Conservation (phyloP, 352 stramenopile species). For the Phytophthora tubulina region DNA sequence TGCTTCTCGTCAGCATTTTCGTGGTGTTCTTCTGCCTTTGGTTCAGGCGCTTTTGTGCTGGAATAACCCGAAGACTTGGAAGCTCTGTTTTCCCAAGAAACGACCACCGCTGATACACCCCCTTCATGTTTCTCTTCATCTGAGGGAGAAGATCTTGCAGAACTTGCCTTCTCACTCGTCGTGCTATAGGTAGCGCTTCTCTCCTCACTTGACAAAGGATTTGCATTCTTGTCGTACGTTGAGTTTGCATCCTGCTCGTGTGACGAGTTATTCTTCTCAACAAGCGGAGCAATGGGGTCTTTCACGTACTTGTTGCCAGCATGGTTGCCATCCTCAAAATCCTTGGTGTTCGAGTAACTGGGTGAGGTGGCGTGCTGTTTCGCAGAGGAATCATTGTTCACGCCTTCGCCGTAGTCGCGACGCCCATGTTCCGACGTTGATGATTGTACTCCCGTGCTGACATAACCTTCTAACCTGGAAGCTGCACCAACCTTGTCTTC, state of each 20-base stretch:
- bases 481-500: too few relatives aligned
- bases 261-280: neutral
- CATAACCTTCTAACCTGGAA: neutral
- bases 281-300: too few relatives aligned
- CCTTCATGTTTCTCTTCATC: neutral
- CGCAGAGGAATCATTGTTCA: neutral
- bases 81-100: conserved; percentile 4
- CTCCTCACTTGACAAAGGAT: neutral
- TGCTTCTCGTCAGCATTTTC: neutral
- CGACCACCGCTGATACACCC: neutral
- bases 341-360: neutral
- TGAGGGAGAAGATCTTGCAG: neutral
- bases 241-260: neutral
- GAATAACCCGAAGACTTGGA: neutral
- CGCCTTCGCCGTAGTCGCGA: neutral
- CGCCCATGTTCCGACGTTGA: neutral
- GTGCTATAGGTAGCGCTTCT: neutral
- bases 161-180: neutral
- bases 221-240: neutral
- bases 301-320: neutral
- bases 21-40: neutral
- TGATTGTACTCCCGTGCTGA: neutral
- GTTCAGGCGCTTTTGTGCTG: neutral
- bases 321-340: neutral
- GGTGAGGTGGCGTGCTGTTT: neutral